Percentiles rank a stretch among this genome's conserved stretches.
Evolutionary conservation across 2,329 filamentous ascomycete species (phyloP).

Genomic region (Fusarium marasasianum): DNA sequence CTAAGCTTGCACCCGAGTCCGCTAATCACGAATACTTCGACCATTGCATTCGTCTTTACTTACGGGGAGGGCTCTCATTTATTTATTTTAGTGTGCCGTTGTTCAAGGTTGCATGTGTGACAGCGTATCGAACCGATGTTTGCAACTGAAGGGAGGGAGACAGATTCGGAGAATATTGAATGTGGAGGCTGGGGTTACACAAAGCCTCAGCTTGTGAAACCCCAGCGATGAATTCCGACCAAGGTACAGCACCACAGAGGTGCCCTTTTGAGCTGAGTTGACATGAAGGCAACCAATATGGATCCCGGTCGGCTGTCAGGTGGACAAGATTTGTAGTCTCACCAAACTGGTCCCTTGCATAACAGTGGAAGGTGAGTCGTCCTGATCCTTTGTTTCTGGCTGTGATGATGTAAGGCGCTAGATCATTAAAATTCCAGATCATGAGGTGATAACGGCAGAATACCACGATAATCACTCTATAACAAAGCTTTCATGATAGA

Average conservation of each 20-base stretch:
- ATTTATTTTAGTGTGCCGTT: background rate
- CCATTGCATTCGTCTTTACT: background rate
- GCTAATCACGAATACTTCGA: background rate
- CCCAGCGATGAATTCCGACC: conserved; percentile 7
- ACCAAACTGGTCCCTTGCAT: conserved; percentile 39
- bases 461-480: background rate
- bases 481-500: background rate
- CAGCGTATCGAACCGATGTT: background rate
- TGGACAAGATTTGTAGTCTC: conserved; percentile 19
- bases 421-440: background rate
- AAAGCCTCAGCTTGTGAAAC: conserved; percentile 26
- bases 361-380: conserved; percentile 8
- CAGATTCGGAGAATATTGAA: conserved; percentile 33
- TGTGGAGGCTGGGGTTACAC: conserved; percentile 26
- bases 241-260: conserved; percentile 7
- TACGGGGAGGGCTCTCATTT: conserved; percentile 1
- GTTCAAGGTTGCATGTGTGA: conserved; percentile 1
- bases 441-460: background rate
- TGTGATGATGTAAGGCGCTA: conserved; percentile 2
- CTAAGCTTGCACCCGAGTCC: conserved; percentile 1
- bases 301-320: conserved; percentile 23
- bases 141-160: conserved; percentile 1
- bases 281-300: conserved; percentile 17
- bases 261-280: conserved; percentile 22
- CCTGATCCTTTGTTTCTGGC: conserved; percentile 2